Evolutionary conservation across 805 yeast genomes (phyloP).

Genomic region (Dipodascus albidus): DNA sequence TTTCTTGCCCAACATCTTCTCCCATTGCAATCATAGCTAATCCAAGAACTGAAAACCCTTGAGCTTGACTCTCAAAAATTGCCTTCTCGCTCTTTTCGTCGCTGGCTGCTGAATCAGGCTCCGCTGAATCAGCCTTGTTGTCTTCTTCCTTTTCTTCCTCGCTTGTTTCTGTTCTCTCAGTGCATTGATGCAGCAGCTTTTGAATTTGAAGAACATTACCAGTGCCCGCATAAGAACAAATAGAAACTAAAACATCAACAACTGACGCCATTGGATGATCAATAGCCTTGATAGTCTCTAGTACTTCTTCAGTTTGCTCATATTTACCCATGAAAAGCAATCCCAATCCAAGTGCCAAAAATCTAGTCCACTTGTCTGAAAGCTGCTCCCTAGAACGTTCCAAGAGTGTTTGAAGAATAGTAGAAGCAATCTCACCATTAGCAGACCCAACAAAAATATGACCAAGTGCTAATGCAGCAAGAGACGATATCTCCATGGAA

Average conservation of each 20-base stretch:
- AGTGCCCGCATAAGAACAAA: slow-evolving; percentile 94
- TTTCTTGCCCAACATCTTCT: slow-evolving; percentile 94
- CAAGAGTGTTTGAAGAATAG: slow-evolving; percentile 78
- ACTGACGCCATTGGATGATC: slow-evolving; percentile 90
- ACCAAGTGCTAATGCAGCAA: slow-evolving; percentile 87
- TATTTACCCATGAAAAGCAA: slow-evolving; percentile 86
- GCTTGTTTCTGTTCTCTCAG: slow-evolving; percentile 43
- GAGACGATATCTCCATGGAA: slow-evolving; percentile 66
- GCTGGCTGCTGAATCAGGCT: slow-evolving; percentile 14
- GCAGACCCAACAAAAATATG: slow-evolving; percentile 94
- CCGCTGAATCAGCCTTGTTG: slow-evolving; percentile 13
- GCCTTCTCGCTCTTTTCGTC: slow-evolving; percentile 27
- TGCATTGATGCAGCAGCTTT: slow-evolving; percentile 77
- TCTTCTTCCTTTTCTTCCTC: slow-evolving; percentile 30
- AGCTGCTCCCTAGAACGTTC: slow-evolving; percentile 75
- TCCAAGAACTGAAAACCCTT: slow-evolving; percentile 89
- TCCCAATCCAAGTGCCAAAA: slow-evolving; percentile 87
- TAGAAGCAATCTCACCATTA: slow-evolving; percentile 87
- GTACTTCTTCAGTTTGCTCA: slow-evolving; percentile 80
- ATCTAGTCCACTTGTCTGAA: slow-evolving; percentile 76
- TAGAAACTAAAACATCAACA: slow-evolving; percentile 77
- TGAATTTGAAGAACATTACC: slow-evolving; percentile 95
- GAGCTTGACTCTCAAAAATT: slow-evolving; percentile 40
- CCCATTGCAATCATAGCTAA: slow-evolving; percentile 94
- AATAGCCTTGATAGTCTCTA: slow-evolving; percentile 88